Base-by-base conservation (phyloP, 345 rosid species). In the Carallia pectinifolia region DNA sequence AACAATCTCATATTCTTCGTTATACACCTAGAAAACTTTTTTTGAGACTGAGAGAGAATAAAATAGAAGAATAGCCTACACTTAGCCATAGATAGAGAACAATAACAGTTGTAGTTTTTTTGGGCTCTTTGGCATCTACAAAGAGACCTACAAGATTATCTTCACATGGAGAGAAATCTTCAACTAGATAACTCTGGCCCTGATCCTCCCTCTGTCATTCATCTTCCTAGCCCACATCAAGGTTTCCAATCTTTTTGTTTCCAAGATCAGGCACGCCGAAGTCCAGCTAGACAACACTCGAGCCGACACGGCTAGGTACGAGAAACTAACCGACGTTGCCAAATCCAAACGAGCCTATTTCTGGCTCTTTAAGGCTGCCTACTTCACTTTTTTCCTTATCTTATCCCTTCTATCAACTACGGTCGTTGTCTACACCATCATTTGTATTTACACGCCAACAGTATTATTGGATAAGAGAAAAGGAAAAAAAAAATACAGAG, bases 201-300 rank as follows among this genome's bases (percentile, higher is more conserved):
- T 85, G 13, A 81, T 85, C 83, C 84, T 85, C 47, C 89, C 89
- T 8, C 76, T 83, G 2, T 50, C 89, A 9, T 80, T 83, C 77
- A 71, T 83, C 78, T 81, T 76, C 87, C 70, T 85, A 6, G 78
- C 76, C n/a, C 79, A 80, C 67, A 65, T 75, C 52, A 67, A 81
- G 54, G 33, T 86, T n/a, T 76, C 85, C 12, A 48, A 72, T 17
- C 29, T 73, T 58, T 61, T 85, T 71, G 16, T 64, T 8, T 15
- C 60, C 7, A 76, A 71, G 13, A 69, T 81, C 58, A 17, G 50
- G 52, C 53, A 19, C 76, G 67, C 61, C 65, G 79, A 81, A 54
- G 13, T 7, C 3, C 77, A 58, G 16, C 79, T 69, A 8, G 59
- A 67, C 18, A 9, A 38, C 18, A 75, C 84, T 31, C 75, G 31